Evolutionary conservation across 2,329 filamentous ascomycete genomes (phyloP).

Genomic region (Fusarium penzigii): DNA sequence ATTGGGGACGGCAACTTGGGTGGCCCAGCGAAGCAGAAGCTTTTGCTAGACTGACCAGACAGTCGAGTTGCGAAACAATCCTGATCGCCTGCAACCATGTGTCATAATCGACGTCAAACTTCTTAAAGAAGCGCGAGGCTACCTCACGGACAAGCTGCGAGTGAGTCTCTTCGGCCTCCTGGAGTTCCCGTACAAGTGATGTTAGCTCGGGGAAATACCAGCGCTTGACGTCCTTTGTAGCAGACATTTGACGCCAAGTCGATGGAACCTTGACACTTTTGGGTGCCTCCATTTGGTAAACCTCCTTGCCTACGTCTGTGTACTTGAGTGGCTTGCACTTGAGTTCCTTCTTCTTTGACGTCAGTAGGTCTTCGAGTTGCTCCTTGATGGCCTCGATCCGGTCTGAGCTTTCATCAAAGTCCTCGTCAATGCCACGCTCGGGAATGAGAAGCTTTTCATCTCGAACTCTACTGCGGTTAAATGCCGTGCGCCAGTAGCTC

Average conservation of each 20-base stretch:
- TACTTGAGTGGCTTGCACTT: slow-evolving; percentile 74
- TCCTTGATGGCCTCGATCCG: slow-evolving; percentile 73
- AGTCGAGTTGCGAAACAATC: slow-evolving; percentile 90
- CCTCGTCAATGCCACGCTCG: slow-evolving; percentile 82
- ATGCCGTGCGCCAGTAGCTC: slow-evolving; percentile 86
- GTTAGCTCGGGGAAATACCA: slow-evolving; percentile 90
- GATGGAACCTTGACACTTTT: slow-evolving; percentile 83
- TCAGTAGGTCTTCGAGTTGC: slow-evolving; percentile 70
- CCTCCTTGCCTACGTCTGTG: slow-evolving; percentile 90
- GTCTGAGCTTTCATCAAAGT: slow-evolving; percentile 84
- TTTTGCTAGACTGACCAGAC: slow-evolving; percentile 88
- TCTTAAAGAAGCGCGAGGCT: slow-evolving; percentile 76
- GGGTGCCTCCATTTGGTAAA: slow-evolving; percentile 92
- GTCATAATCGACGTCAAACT: slow-evolving; percentile 85
- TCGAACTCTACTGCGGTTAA: slow-evolving; percentile 78
- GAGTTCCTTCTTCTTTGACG: slow-evolving; percentile 70
- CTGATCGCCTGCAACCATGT: slow-evolving; percentile 89
- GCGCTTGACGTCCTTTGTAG: slow-evolving; percentile 84
- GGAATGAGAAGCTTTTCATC: slow-evolving; percentile 83
- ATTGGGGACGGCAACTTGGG: slow-evolving; percentile 85
- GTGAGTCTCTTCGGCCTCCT: slow-evolving; percentile 93
- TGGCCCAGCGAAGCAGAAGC: slow-evolving; percentile 81
- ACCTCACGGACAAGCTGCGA: slow-evolving; percentile 89
- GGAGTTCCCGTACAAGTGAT: slow-evolving; percentile 78
- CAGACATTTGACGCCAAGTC: slow-evolving; percentile 94